Base-by-base conservation (phyloP, 169 alveolate species). In the Plasmodium knowlesi region DNA sequence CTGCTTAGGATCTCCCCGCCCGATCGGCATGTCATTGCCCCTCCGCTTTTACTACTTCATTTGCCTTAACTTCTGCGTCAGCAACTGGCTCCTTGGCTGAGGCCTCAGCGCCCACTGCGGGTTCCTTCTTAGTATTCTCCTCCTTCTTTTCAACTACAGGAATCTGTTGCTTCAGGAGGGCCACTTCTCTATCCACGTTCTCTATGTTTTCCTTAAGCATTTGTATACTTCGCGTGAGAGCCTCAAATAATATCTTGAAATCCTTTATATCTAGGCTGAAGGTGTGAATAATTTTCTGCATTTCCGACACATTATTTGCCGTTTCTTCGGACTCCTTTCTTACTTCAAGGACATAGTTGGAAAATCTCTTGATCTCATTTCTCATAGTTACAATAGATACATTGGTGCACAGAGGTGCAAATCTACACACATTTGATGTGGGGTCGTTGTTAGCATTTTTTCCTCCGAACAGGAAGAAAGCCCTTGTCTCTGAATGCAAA, bases 361-460 rank as follows among this genome's bases (percentile, higher is more conserved):
- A 67, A 34, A 90, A 81, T 70, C 84, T 70, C 12, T 79, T 90
- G 16, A 90, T 67, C 74, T 90, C 92, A 61, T 80, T 80, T 54
- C 95, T 43, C 95, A 90, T 90, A 19, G 83, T 80, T 79, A 82
- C 43, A 90, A 90, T 79, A 5, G 95, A 90, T n/a, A 90, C 95
- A 90, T 25, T 90, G 28, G 95, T 90, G 50, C 95, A 90, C 71
- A 90, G 61, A 12, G 95, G 95, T 70, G 95, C 95, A 81, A 90
- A 90, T 37, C 95, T 90, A 80, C 95, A 90, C 34, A 90, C 95
- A 90, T 81, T 43, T 30, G 95, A 73, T 28, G 84, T 90, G 22
- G 95, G 95, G 9, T 90, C 95, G 22, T 90, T 90, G 53, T 79
- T 82, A 25, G 82, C 53, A 90, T 90, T 90, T 43, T 82, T 90